Evolutionary conservation across 176 grass and related monocot genomes (phyloP).

Genomic region (Tuctoria greenei): DNA sequence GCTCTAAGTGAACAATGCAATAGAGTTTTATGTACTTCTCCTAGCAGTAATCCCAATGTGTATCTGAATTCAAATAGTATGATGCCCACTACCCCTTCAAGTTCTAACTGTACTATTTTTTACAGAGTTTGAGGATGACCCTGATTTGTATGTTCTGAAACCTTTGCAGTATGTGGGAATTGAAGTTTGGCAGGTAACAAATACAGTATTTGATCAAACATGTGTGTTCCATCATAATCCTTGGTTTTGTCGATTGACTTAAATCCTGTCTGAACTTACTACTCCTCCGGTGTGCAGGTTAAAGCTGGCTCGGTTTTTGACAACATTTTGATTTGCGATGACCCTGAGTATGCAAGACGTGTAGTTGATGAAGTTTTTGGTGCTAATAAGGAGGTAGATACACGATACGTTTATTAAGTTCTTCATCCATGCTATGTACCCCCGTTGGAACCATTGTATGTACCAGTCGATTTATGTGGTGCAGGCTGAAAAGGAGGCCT

Average conservation of each 20-base stretch:
- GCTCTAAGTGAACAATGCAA: not conserved
- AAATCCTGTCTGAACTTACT: slow-evolving; percentile 7
- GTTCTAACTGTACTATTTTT: slow-evolving; percentile 26
- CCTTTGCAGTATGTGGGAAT: slow-evolving; percentile 86
- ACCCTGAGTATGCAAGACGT: slow-evolving; percentile 86
- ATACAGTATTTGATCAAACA: slow-evolving; percentile 5
- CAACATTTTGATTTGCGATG: slow-evolving; percentile 92
- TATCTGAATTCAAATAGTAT: slow-evolving; percentile 26
- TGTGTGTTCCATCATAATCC: not conserved
- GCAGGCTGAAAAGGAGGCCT: slow-evolving; percentile 88
- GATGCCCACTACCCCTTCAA: not conserved
- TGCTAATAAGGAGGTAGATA: slow-evolving; percentile 68
- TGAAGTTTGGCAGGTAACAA: slow-evolving; percentile 98
- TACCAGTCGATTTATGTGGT: slow-evolving; percentile 5
- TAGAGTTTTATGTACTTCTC: slow-evolving; percentile 10
- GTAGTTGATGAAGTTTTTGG: slow-evolving; percentile 74
- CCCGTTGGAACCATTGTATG: not conserved
- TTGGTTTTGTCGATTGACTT: not conserved
- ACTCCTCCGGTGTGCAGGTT: slow-evolving; percentile 48
- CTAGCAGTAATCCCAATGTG: not conserved
- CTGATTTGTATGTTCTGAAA: slow-evolving; percentile 92
- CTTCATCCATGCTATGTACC: slow-evolving; percentile 15
- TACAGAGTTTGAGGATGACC: slow-evolving; percentile 99
- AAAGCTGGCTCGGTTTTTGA: slow-evolving; percentile 96
- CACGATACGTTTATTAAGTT: slow-evolving; percentile 3